Percentiles rank a stretch among this genome's conserved stretches.
These are phyloP conservation scores for Lagenaria siceraria DNA, from an alignment of 306 rosid genomes.

Conservation along the genomic window DNA sequence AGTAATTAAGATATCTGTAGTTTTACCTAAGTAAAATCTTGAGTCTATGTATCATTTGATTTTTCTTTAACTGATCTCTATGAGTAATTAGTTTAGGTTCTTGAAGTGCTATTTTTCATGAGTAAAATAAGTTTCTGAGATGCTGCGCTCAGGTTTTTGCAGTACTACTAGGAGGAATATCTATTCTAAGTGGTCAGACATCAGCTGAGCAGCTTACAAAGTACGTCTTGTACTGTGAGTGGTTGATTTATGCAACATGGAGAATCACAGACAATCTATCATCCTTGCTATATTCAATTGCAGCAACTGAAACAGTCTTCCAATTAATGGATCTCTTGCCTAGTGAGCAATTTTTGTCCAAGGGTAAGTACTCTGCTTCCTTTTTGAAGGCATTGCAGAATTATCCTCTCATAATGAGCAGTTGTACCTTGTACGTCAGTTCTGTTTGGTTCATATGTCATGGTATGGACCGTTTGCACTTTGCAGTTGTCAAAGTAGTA, in stretches of 20 bases:
- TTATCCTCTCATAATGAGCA: background rate
- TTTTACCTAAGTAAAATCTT: background rate
- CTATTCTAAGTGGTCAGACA: conserved; percentile 30
- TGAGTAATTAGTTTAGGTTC: background rate
- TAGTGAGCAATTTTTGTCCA: conserved; percentile 40
- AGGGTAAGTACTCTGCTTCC: conserved; percentile 30
- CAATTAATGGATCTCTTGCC: conserved; percentile 48
- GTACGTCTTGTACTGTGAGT: conserved; percentile 76
- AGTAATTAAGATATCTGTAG: background rate
- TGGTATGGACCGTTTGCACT: background rate
- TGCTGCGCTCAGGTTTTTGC: conserved; percentile 40
- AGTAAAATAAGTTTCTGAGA: background rate
- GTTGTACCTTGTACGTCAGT: background rate
- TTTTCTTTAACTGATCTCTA: background rate
- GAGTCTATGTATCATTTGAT: background rate
- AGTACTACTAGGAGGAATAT: conserved; percentile 49
- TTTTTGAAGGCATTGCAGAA: background rate
- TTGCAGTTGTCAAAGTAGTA: background rate
- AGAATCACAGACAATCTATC: conserved; percentile 60
- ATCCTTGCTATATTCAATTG: conserved; percentile 67
- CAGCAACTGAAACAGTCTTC: conserved; percentile 60
- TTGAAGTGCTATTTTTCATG: background rate
- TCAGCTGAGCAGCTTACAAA: conserved; percentile 70
- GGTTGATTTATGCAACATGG: conserved; percentile 87
- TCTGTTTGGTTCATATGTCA: background rate